These are phyloP conservation scores for Globisporangium cylindrosporum DNA, from an alignment of 352 stramenopile genomes.

Conservation along the genomic window DNA sequence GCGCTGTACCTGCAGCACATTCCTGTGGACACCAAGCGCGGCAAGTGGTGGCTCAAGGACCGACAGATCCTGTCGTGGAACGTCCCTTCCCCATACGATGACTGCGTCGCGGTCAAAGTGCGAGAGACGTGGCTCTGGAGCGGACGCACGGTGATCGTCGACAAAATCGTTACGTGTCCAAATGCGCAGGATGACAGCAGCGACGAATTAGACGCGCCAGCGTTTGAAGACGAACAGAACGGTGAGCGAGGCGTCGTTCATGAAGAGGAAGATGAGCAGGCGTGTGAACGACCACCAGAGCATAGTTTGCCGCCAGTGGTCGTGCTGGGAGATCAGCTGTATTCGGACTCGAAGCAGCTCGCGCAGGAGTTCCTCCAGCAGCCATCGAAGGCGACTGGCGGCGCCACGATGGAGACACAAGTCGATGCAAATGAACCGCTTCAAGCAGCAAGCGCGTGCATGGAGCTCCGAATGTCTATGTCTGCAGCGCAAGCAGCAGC, in stretches of 20 bases:
- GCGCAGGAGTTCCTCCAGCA: conserved; percentile 3
- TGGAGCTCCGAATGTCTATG: conserved; percentile 15
- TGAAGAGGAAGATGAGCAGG: not conserved
- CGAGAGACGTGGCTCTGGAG: conserved; percentile 66
- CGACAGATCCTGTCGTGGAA: conserved; percentile 51
- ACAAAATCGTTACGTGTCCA: conserved; percentile 53
- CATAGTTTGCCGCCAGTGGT: not conserved
- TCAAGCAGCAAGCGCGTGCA: conserved; percentile 4
- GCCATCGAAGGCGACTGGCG: not conserved
- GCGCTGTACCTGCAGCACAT: conserved; percentile 33
- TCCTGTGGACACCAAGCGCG: conserved; percentile 38
- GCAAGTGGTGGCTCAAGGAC: conserved; percentile 71
- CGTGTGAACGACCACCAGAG: not conserved
- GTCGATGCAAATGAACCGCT: not conserved
- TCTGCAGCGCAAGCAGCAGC: not conserved
- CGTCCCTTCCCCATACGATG: conserved; percentile 23
- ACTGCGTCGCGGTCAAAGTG: conserved; percentile 48
- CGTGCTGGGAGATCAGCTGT: not conserved
- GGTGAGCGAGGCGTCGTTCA: not conserved
- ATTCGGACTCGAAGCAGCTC: conserved; percentile 11
- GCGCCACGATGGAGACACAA: not conserved
- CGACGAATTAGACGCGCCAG: not conserved
- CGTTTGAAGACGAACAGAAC: not conserved
- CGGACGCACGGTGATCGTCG: conserved; percentile 50
- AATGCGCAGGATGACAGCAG: not conserved